phyloP scores from a whole-genome alignment of 306 rosid genomes.

The Adenanthera pavonina region DNA sequence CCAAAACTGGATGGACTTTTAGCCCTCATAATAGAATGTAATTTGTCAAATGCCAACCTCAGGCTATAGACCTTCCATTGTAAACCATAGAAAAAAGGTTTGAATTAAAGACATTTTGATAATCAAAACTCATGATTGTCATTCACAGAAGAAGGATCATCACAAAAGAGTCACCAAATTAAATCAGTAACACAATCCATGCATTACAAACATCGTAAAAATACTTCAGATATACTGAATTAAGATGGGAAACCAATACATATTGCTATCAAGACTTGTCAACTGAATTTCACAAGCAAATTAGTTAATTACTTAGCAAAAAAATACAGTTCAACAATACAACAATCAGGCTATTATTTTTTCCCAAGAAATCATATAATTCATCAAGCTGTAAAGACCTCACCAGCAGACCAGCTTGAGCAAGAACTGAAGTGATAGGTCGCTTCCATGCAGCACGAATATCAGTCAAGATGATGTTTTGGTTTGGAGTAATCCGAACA shows the following conservation, averaged over 20 bases:
- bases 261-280: conserved; percentile 5
- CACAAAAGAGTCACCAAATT: conserved; percentile 16
- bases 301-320: not conserved
- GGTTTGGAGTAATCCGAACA: conserved; percentile 89
- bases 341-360: conserved; percentile 6
- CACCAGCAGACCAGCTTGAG: conserved; percentile 97
- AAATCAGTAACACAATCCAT: not conserved
- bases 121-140: not conserved
- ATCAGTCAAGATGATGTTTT: conserved; percentile 87
- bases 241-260: conserved; percentile 10
- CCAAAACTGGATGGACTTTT: not conserved
- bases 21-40: not conserved
- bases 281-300: not conserved
- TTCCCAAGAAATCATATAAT: conserved; percentile 5
- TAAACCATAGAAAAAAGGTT: not conserved
- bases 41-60: not conserved
- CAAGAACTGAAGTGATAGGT: conserved; percentile 83
- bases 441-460: conserved; percentile 88
- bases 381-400: conserved; percentile 43
- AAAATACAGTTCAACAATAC: conserved; percentile 25
- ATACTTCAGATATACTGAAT: not conserved
- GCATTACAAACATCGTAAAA: not conserved
- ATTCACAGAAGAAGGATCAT: conserved; percentile 6
- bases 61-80: not conserved
- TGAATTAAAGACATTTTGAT: not conserved